Conservation (phyloP, 75 land plant genomes). For the Pinus taeda region DNA sequence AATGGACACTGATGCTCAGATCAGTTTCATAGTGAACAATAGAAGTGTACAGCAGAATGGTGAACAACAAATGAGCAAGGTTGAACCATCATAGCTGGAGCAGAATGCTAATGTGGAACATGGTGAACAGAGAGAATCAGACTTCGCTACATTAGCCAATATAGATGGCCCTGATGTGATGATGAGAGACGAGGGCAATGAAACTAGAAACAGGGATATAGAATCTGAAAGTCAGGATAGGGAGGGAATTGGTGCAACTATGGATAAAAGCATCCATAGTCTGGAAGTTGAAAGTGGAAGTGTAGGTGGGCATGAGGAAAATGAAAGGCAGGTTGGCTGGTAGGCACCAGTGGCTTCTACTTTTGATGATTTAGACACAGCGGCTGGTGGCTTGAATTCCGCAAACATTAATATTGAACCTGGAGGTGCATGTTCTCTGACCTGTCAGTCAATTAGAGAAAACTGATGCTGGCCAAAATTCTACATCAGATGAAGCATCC, state of each 20-base stretch:
- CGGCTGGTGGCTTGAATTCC: slow-evolving; percentile 12
- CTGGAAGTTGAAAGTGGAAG: slow-evolving; percentile 62
- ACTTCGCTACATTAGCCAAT: background rate
- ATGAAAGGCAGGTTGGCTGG: slow-evolving; percentile 29
- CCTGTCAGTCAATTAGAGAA: slow-evolving; percentile 30
- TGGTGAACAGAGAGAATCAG: slow-evolving; percentile 3
- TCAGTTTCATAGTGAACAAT: background rate
- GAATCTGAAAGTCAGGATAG: slow-evolving; percentile 54
- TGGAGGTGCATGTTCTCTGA: slow-evolving; percentile 25
- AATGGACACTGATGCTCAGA: slow-evolving; percentile 3
- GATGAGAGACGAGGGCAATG: slow-evolving; percentile 45
- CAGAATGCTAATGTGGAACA: slow-evolving; percentile 12
- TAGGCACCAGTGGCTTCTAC: slow-evolving; percentile 14
- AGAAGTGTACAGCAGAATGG: background rate
- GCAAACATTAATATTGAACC: slow-evolving; percentile 50
- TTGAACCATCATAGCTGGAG: background rate
- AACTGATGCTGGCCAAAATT: slow-evolving; percentile 15
- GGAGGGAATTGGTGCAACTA: slow-evolving; percentile 56
- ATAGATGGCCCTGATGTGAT: slow-evolving; percentile 31
- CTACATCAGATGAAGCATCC: slow-evolving; percentile 21
- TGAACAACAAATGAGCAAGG: slow-evolving; percentile 11
- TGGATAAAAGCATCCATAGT: slow-evolving; percentile 51
- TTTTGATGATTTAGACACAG: slow-evolving; percentile 11
- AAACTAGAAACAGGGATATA: slow-evolving; percentile 29
- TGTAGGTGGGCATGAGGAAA: slow-evolving; percentile 50